Percentiles rank a stretch among this genome's conserved stretches.
Conservation (phyloP, 225 moss, liverwort and hornwort genomes). For the Sphagnum tenellum region DNA sequence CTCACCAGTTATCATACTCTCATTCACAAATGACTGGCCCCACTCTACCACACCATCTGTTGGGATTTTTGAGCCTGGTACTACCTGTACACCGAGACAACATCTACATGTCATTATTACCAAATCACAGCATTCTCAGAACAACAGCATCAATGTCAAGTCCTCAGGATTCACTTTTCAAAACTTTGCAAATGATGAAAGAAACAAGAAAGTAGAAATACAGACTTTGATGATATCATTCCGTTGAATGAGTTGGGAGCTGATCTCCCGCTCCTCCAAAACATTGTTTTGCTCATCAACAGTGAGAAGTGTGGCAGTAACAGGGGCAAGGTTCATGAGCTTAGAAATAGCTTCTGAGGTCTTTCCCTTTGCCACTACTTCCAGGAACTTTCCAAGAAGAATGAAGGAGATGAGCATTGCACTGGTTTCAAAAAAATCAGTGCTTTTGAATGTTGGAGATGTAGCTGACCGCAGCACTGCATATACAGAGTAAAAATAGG, state of each 20-base stretch:
- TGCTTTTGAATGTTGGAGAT: slow-evolving; percentile 56
- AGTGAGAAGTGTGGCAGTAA: slow-evolving; percentile 59
- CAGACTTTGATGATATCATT: slow-evolving; percentile 85
- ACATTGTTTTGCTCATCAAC: slow-evolving; percentile 35
- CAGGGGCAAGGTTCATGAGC: slow-evolving; percentile 90
- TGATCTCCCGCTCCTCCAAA: slow-evolving; percentile 53
- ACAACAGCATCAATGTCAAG: too few species aligned
- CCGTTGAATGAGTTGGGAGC: slow-evolving; percentile 84
- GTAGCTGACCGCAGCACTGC: slow-evolving; percentile 60
- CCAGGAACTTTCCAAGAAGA: slow-evolving; percentile 85
- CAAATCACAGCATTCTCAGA: too few species aligned
- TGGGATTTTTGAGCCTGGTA: slow-evolving; percentile 92
- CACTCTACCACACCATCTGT: slow-evolving; percentile 76
- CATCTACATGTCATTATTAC: too few species aligned
- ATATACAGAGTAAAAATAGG: slow-evolving; percentile 93
- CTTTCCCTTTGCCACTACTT: slow-evolving; percentile 88
- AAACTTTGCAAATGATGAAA: too few species aligned
- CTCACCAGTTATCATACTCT: slow-evolving; percentile 98
- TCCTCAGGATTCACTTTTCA: too few species aligned
- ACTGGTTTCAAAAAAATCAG: slow-evolving; percentile 97
- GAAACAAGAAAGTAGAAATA: too few species aligned
- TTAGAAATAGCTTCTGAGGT: slow-evolving; percentile 95
- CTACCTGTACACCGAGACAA: slow-evolving; percentile 14
- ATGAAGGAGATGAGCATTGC: slow-evolving; percentile 95
- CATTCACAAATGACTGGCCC: slow-evolving; percentile 94